Percentiles rank a stretch among this genome's conserved stretches.
These are phyloP conservation scores for Botrytis hyacinthi DNA, from an alignment of 2,329 filamentous ascomycete species.

Conservation along the genomic window DNA sequence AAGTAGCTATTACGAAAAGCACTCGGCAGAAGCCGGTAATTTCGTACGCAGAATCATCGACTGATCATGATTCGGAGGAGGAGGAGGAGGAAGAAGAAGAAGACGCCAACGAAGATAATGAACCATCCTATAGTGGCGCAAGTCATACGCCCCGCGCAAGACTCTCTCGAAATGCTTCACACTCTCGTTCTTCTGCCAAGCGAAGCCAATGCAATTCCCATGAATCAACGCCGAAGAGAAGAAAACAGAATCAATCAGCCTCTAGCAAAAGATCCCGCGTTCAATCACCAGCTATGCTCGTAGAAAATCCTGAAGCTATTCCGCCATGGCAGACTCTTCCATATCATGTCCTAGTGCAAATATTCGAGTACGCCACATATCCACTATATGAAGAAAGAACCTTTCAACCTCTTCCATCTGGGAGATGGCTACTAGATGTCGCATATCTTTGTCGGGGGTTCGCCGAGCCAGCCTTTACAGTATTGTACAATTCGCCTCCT, in stretches of 20 bases:
- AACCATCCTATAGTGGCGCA: background rate
- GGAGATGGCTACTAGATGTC: slow-evolving; percentile 63
- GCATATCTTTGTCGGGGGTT: slow-evolving; percentile 64
- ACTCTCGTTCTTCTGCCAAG: slow-evolving; percentile 15
- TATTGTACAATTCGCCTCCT: slow-evolving; percentile 68
- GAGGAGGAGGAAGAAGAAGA: background rate
- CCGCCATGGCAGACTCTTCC: slow-evolving; percentile 61
- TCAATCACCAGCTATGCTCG: background rate
- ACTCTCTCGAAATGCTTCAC: background rate
- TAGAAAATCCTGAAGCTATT: slow-evolving; percentile 40
- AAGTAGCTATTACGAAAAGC: slow-evolving; percentile 19
- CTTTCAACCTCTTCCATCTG: slow-evolving; percentile 44
- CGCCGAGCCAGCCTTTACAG: slow-evolving; percentile 69
- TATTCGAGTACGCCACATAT: slow-evolving; percentile 66
- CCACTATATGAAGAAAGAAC: slow-evolving; percentile 49
- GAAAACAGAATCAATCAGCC: slow-evolving; percentile 22
- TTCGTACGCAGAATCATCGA: slow-evolving; percentile 34
- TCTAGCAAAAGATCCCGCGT: slow-evolving; percentile 17
- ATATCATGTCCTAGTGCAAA: slow-evolving; percentile 65
- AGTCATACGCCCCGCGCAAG: background rate
- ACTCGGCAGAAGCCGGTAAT: slow-evolving; percentile 31
- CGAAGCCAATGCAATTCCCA: slow-evolving; percentile 19
- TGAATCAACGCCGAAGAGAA: slow-evolving; percentile 27
- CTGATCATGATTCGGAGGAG: slow-evolving; percentile 22
- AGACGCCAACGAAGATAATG: slow-evolving; percentile 17